Evolutionary conservation across 1,284 basidiomycete genomes (phyloP).

Genomic region (Ganoderma lucidum): DNA sequence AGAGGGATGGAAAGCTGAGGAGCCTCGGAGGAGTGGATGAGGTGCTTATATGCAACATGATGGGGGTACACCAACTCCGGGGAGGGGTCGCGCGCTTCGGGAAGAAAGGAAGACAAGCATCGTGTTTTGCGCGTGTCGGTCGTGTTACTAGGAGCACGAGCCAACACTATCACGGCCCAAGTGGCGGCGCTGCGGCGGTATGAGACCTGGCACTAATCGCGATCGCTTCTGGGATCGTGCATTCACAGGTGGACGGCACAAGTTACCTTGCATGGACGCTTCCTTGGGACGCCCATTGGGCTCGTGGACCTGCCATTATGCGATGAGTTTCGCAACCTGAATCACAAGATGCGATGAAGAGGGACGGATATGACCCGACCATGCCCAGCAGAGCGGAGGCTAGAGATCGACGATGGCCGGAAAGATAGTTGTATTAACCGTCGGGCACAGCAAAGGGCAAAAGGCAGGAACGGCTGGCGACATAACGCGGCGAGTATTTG

Average conservation of each 20-base stretch:
- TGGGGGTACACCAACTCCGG: conserved; percentile 2
- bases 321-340: background rate
- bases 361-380: conserved; percentile 18
- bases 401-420: conserved; percentile 16
- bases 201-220: conserved; percentile 14
- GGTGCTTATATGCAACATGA: conserved; percentile 18
- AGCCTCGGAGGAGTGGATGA: conserved; percentile 9
- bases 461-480: conserved; percentile 17
- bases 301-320: conserved; percentile 8
- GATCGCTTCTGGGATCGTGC: conserved; percentile 7
- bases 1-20: background rate
- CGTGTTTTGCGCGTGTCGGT: conserved; percentile 29
- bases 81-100: conserved; percentile 11
- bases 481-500: conserved; percentile 4
- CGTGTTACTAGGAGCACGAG: conserved; percentile 15
- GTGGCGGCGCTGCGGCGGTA: conserved; percentile 18
- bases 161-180: conserved; percentile 15
- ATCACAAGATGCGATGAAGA: conserved; percentile 9
- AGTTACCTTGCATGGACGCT: background rate
- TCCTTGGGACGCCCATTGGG: background rate
- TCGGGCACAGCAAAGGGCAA: conserved; percentile 10
- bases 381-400: conserved; percentile 12
- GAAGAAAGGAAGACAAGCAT: conserved; percentile 31
- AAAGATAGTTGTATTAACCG: conserved; percentile 12
- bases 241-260: background rate